phyloP scores from a whole-genome alignment of 208 protist species.

The Tritrichomonas musculus region DNA sequence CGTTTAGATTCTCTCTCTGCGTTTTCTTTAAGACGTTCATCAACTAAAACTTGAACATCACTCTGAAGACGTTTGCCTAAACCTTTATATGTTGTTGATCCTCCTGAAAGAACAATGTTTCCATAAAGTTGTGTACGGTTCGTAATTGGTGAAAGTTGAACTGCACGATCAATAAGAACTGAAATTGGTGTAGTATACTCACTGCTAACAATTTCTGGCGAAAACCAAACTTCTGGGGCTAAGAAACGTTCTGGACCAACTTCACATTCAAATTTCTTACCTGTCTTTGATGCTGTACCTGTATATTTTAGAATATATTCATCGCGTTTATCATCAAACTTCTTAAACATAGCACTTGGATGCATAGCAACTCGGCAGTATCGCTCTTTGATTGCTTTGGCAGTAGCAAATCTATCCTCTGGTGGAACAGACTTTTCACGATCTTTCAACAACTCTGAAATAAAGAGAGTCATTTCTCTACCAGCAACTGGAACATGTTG shows the following conservation, averaged over 20 bases:
- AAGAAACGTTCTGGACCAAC: conserved; percentile 93
- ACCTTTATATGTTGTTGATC: conserved; percentile 87
- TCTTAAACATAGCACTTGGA: conserved; percentile 74
- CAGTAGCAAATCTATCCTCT: conserved; percentile 72
- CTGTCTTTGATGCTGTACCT: conserved; percentile 28
- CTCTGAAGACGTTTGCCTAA: conserved; percentile 72
- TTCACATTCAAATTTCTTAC: conserved; percentile 61
- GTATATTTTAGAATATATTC: conserved; percentile 68
- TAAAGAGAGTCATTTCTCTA: conserved; percentile 76
- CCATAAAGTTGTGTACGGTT: conserved; percentile 76
- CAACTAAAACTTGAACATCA: conserved; percentile 63
- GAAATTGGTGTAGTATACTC: conserved; percentile 78
- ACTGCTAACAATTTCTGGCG: conserved; percentile 82
- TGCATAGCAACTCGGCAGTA: conserved; percentile 82
- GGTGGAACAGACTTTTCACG: conserved; percentile 67
- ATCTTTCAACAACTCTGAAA: conserved; percentile 70
- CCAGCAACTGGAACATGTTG: conserved; percentile 89
- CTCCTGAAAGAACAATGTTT: conserved; percentile 94
- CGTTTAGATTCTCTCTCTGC: neutral
- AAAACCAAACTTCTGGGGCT: conserved; percentile 93
- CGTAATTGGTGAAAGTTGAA: conserved; percentile 91
- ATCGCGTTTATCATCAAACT: conserved; percentile 72
- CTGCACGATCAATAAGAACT: conserved; percentile 71
- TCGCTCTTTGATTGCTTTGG: conserved; percentile 71
- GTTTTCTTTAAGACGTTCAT: conserved; percentile 19